Base-by-base conservation (phyloP, 2,329 filamentous ascomycete species). In the Cladophialophora yegresii region DNA sequence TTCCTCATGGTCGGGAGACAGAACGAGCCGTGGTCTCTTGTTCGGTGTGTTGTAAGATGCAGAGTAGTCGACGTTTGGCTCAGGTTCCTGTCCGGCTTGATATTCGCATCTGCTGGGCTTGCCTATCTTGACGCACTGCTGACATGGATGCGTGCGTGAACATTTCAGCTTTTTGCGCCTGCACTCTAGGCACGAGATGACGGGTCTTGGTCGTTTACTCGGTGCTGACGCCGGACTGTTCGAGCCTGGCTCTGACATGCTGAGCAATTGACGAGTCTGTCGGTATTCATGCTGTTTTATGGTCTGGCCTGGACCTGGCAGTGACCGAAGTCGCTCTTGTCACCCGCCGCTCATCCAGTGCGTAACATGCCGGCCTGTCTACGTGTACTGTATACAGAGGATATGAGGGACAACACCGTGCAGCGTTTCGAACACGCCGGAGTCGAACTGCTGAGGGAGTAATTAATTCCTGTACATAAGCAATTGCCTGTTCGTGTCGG, bases 131-230 rank as follows among this genome's bases (percentile, higher is more conserved):
- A 76, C 74, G 70, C 82, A 84, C 69, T 84, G 83, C 43, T 76
- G 77, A 69, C 82, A 84, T 23, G 82, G 82, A 62, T 81, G 77
- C 54, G 77, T 75, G 71, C 83, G 83, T 74, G 84, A 80, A 75
- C 82, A 84, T 73, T 82, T 83, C 61, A 84, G 80, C 71, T 84
- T 84, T 59, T 82, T 77, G 58, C 75, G 74, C 16, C 79, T 69
- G 68, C 79, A 81, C 20, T 77, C 79, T 13, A 80, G 75, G 66
- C 79, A 80, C 23, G 77, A 79, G 6, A 61, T 65, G 9, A 71
- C 67, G 5, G 71, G 71, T n/a, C 70, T 59, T 20, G 70, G 67
- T 58, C 70, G 63, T 47, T 68, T 70, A 5, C 45, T 30, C 33
- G 51, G 28, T 9, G 26, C 16, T 30, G 22, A 8, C 47, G 47